Evolutionary conservation across 768 basidiomycete species (phyloP).

Genomic region (Pulveroboletus sp.): DNA sequence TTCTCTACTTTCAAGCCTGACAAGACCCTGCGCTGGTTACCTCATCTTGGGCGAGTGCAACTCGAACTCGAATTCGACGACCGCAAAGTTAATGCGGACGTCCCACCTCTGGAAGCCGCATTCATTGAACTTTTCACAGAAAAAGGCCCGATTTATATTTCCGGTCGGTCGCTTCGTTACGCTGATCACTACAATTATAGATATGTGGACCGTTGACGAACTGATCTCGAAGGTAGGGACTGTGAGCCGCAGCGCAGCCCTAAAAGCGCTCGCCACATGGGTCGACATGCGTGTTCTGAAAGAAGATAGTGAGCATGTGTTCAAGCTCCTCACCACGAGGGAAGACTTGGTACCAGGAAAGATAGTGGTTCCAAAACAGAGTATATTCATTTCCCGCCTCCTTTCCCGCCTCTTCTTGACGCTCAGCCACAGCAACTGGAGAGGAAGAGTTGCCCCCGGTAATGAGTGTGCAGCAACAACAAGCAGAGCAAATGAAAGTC

Average conservation of each 20-base stretch:
- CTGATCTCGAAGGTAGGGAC: slow-evolving; percentile 60
- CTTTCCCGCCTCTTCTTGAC: neutral
- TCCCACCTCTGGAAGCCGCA: slow-evolving; percentile 86
- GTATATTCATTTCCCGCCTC: slow-evolving; percentile 19
- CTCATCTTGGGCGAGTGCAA: slow-evolving; percentile 81
- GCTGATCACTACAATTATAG: slow-evolving; percentile 33
- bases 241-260: slow-evolving; percentile 57
- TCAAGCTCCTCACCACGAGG: slow-evolving; percentile 59
- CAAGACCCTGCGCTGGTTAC: slow-evolving; percentile 85
- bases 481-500: slow-evolving; percentile 80
- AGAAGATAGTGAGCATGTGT: slow-evolving; percentile 56
- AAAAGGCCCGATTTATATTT: slow-evolving; percentile 42
- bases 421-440: slow-evolving; percentile 22
- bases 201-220: slow-evolving; percentile 67
- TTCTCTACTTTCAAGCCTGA: slow-evolving; percentile 88
- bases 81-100: slow-evolving; percentile 68
- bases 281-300: slow-evolving; percentile 76
- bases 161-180: neutral
- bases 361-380: slow-evolving; percentile 20
- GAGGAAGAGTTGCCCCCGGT: slow-evolving; percentile 50
- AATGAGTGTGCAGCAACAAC: slow-evolving; percentile 62
- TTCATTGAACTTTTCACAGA: slow-evolving; percentile 83
- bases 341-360: slow-evolving; percentile 41
- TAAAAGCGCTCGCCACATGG: slow-evolving; percentile 83
- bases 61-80: slow-evolving; percentile 82